Evolutionary conservation across 2,329 filamentous ascomycete species (phyloP).

Genomic region (Claviceps sp.): DNA sequence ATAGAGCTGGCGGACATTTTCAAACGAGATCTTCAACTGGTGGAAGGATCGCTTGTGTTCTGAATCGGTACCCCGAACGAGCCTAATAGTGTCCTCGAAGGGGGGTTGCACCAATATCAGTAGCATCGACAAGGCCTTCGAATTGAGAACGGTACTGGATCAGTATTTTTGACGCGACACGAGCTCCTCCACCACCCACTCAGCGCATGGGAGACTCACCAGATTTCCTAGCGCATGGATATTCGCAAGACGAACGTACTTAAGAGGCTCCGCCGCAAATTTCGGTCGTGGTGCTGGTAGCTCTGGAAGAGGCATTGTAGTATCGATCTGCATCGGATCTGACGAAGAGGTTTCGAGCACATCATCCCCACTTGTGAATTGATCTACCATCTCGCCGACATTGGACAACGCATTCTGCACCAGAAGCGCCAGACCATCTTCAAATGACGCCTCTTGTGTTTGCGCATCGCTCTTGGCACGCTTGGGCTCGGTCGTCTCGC

Average conservation of each 20-base stretch:
- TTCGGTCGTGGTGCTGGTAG: constrained; percentile 14
- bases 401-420: constrained; percentile 28
- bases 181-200: background rate
- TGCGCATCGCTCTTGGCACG: constrained; percentile 19
- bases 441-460: constrained; percentile 17
- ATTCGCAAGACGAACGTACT: constrained; percentile 24
- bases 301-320: constrained; percentile 15
- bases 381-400: constrained; percentile 23
- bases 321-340: constrained; percentile 23
- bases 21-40: constrained; percentile 19
- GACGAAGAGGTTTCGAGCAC: constrained; percentile 11
- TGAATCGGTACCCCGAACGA: constrained; percentile 20
- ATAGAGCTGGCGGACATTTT: constrained; percentile 21
- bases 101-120: constrained; percentile 24
- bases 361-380: constrained; percentile 15
- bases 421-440: constrained; percentile 23
- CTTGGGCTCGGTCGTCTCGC: constrained; percentile 20
- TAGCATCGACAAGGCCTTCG: constrained; percentile 24
- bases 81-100: constrained; percentile 21
- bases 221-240: constrained; percentile 26
- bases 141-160: background rate
- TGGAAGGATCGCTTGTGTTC: constrained; percentile 20
- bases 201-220: constrained; percentile 17
- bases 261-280: constrained; percentile 23
- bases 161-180: background rate